These are phyloP conservation scores for Schizophyllum amplum DNA, from an alignment of 1,284 basidiomycete species.

Conservation along the genomic window DNA sequence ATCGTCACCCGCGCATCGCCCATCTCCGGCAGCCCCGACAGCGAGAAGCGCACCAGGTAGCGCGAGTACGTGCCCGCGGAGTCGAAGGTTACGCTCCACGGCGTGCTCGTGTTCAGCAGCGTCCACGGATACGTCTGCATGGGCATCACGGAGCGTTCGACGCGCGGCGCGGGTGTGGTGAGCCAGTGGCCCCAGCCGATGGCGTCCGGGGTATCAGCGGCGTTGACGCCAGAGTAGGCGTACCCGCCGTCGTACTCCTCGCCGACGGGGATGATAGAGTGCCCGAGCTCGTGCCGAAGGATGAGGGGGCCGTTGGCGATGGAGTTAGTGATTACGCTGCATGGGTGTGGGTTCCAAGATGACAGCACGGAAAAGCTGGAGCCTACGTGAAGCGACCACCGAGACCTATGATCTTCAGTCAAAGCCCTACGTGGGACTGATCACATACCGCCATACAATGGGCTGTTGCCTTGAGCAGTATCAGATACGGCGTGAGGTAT, in stretches of 20 bases:
- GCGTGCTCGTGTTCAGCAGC: conserved; percentile 49
- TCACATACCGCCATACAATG: conserved; percentile 66
- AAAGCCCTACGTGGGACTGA: no score
- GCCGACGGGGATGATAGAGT: conserved; percentile 73
- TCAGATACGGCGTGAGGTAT: conserved; percentile 1
- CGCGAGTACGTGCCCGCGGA: conserved; percentile 60
- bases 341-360: not conserved
- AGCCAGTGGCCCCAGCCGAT: conserved; percentile 74
- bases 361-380: not conserved
- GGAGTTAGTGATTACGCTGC: conserved; percentile 73
- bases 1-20: conserved; percentile 52
- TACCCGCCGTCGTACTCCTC: conserved; percentile 84
- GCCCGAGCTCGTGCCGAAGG: conserved; percentile 77
- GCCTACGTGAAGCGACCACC: conserved; percentile 79
- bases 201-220: conserved; percentile 33
- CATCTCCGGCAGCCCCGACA: conserved; percentile 62
- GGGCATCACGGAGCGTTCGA: conserved; percentile 71
- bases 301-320: conserved; percentile 72
- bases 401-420: no score
- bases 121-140: conserved; percentile 73
- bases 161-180: conserved; percentile 27
- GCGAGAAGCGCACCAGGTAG: conserved; percentile 63
- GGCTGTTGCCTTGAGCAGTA: conserved; percentile 64
- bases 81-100: conserved; percentile 55
- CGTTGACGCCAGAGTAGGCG: conserved; percentile 71